Conservation (phyloP, 371 early-diverging fungal species). For the Basidiobolus meristosporus region DNA sequence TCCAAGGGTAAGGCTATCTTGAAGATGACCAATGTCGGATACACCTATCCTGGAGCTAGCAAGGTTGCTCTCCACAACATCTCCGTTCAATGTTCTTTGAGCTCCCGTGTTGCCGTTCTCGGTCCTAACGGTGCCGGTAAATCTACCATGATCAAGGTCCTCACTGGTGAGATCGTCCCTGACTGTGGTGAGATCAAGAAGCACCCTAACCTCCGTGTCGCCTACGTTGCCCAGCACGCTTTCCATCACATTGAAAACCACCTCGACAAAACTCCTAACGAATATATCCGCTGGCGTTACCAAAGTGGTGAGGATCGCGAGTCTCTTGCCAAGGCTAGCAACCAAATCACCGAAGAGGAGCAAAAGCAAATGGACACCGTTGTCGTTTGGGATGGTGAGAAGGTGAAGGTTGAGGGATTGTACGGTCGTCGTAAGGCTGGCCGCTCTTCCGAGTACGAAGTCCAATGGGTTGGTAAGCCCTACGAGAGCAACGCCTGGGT, state of each 20-base stretch:
- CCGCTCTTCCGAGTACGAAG: constrained; percentile 45
- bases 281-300: constrained; percentile 52
- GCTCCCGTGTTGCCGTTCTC: constrained; percentile 51
- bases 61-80: constrained; percentile 27
- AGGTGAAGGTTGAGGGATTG: constrained; percentile 30
- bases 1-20: constrained; percentile 49
- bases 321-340: constrained; percentile 32
- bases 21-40: constrained; percentile 36
- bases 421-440: constrained; percentile 49
- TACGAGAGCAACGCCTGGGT: constrained; percentile 51
- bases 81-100: constrained; percentile 35
- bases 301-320: constrained; percentile 47
- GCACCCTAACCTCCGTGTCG: constrained; percentile 49
- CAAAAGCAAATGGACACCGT: constrained; percentile 38
- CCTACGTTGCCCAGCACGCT: constrained; percentile 64
- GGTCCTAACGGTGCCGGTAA: constrained; percentile 40
- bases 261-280: constrained; percentile 40
- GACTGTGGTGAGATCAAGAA: constrained; percentile 30
- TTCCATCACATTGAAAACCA: constrained; percentile 58
- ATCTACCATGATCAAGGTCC: constrained; percentile 39
- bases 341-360: constrained; percentile 34
- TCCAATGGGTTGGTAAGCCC: constrained; percentile 31
- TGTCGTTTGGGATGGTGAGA: constrained; percentile 40
- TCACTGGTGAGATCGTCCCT: constrained; percentile 45
- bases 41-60: constrained; percentile 40